A percentile compares a stretch with the other conserved stretches of the same genome.
phyloP scores from a whole-genome alignment of 495 filamentous ascomycete genomes.

The Parathielavia hyrcaniae region DNA sequence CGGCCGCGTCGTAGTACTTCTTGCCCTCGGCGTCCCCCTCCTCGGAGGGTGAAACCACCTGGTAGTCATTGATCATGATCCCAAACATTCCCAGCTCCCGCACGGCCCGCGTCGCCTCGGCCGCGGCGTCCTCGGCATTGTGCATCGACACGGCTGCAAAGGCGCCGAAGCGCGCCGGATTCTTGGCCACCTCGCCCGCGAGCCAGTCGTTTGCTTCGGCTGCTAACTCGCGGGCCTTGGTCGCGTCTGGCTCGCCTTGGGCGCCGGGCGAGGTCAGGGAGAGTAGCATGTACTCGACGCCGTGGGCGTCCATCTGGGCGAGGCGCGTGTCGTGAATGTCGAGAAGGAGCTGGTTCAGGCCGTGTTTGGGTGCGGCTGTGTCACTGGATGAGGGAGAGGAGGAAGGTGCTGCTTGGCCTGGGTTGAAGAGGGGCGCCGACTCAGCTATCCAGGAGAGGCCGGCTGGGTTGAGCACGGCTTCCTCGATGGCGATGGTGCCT shows the following conservation, averaged over 20 bases:
- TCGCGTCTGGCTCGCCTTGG: conserved; percentile 47
- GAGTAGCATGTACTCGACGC: conserved; percentile 56
- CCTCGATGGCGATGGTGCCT: conserved; percentile 52
- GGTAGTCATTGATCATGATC: conserved; percentile 54
- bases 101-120: conserved; percentile 52
- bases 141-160: conserved; percentile 45
- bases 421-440: conserved; percentile 29
- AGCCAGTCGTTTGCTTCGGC: conserved; percentile 55
- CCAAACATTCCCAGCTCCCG: conserved; percentile 52
- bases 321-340: conserved; percentile 48
- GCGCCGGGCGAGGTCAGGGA: conserved; percentile 52
- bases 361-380: neutral
- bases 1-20: conserved; percentile 53
- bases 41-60: conserved; percentile 22
- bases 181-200: conserved; percentile 43
- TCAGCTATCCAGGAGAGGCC: conserved; percentile 29
- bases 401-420: conserved; percentile 14
- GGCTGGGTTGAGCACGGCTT: conserved; percentile 48
- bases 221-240: conserved; percentile 32
- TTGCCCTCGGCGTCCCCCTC: conserved; percentile 39
- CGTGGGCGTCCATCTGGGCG: conserved; percentile 50
- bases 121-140: conserved; percentile 45
- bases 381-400: neutral
- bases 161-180: conserved; percentile 52
- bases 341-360: conserved; percentile 20